A percentile compares a stretch with the other conserved stretches of the same genome.
Evolutionary conservation across 116 monocot species (phyloP).

Genomic region (Posidonia oceanica): DNA sequence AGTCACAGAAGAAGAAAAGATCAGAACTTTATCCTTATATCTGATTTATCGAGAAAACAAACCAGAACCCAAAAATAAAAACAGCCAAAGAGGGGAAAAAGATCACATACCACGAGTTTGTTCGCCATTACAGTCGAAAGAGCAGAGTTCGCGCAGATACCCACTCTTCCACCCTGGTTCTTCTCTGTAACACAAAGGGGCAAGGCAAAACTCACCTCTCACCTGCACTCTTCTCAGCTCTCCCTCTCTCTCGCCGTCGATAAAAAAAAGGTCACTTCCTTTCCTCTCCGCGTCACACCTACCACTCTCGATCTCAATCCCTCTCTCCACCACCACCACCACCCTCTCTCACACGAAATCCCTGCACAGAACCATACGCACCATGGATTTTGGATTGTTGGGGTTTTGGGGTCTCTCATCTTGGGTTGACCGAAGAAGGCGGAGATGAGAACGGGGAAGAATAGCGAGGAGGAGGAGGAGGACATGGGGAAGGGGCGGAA

Average conservation of each 20-base stretch:
- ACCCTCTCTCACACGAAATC: conserved; percentile 9
- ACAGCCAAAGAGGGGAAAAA: background rate
- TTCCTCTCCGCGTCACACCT: background rate
- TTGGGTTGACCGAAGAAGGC: conserved; percentile 2
- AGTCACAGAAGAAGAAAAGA: background rate
- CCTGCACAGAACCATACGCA: conserved; percentile 12
- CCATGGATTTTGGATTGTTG: background rate
- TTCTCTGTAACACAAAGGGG: background rate
- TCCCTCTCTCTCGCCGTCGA: conserved; percentile 1
- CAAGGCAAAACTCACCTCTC: conserved; percentile 6
- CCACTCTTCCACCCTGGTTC: background rate
- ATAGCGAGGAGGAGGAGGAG: background rate
- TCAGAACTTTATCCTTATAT: background rate
- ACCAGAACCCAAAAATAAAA: background rate
- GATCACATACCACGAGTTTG: conserved; percentile 81
- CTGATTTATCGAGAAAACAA: background rate
- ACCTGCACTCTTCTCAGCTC: conserved; percentile 6
- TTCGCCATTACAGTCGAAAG: conserved; percentile 38
- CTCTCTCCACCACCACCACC: background rate
- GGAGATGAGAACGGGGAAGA: background rate
- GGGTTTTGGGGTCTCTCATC: background rate
- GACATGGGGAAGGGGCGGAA: background rate
- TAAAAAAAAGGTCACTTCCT: background rate
- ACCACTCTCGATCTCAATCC: conserved; percentile 11
- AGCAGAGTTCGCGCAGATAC: background rate